Conservation (phyloP, 1,284 basidiomycete genomes). For the Puccinia horiana region DNA sequence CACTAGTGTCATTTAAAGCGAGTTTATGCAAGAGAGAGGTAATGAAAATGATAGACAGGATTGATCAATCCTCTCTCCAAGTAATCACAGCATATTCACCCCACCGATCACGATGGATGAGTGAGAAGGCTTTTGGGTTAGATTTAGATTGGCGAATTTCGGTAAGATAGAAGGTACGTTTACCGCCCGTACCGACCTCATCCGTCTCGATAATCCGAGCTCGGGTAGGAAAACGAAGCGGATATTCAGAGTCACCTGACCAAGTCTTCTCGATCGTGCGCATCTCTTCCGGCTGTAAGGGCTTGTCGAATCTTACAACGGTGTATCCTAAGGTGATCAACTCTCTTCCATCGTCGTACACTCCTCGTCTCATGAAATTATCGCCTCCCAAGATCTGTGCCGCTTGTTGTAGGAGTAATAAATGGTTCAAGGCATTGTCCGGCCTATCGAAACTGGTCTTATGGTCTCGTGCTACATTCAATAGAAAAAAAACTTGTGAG, state of each 20-base stretch:
- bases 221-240: constrained; percentile 11
- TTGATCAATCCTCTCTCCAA: constrained; percentile 18
- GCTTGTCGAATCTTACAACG: constrained; percentile 52
- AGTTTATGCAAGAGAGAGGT: neutral
- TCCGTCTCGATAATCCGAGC: constrained; percentile 31
- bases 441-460: constrained; percentile 51
- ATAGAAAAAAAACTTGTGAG: neutral
- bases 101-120: constrained; percentile 36
- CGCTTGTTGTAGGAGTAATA: constrained; percentile 49
- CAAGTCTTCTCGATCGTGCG: constrained; percentile 50
- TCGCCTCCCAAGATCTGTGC: constrained; percentile 54
- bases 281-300: constrained; percentile 50
- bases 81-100: constrained; percentile 17
- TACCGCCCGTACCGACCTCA: constrained; percentile 28
- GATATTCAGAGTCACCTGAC: constrained; percentile 29
- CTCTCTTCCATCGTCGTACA: constrained; percentile 54
- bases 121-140: neutral
- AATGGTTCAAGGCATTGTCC: constrained; percentile 52
- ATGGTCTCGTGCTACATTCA: constrained; percentile 17
- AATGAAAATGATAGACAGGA: neutral
- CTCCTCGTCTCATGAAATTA: constrained; percentile 54
- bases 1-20: neutral
- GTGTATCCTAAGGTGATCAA: constrained; percentile 53
- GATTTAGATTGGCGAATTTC: neutral
- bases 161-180: constrained; percentile 34